Evolutionary conservation across 148 eudicot genomes (phyloP).

Genomic region (Cornus controversa): DNA sequence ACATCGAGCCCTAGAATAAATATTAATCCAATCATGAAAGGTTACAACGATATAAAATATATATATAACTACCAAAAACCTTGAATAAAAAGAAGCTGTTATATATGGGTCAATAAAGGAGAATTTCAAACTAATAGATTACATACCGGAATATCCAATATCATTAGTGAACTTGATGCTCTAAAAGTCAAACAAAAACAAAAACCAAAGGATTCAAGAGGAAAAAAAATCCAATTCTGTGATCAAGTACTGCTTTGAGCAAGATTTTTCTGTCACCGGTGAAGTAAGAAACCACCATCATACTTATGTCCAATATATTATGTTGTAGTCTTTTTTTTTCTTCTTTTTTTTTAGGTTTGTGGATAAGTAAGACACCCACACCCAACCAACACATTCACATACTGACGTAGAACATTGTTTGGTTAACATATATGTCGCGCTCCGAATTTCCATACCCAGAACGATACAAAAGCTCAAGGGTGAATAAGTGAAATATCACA

Average conservation of each 20-base stretch:
- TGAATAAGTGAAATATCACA: too few relatives aligned
- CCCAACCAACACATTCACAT: too few relatives aligned
- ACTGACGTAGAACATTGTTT: too few relatives aligned
- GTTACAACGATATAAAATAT: constrained; percentile 22
- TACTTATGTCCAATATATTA: too few relatives aligned
- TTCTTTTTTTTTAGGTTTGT: too few relatives aligned
- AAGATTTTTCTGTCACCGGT: background rate
- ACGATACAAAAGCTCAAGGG: too few relatives aligned
- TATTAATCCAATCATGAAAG: constrained; percentile 19
- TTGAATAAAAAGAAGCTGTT: background rate
- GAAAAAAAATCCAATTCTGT: background rate
- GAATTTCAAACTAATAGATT: background rate
- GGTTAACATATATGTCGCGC: too few relatives aligned
- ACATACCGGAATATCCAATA: background rate
- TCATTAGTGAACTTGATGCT: background rate
- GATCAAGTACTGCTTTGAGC: background rate
- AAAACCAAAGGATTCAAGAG: background rate
- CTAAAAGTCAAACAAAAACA: background rate
- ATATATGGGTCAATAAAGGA: background rate
- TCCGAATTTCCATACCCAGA: too few relatives aligned
- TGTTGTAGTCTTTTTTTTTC: too few relatives aligned
- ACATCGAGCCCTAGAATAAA: constrained; percentile 84
- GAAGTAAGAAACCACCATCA: background rate
- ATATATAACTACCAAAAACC: constrained; percentile 6
- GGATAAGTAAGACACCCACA: too few relatives aligned